Evolutionary conservation across 2,329 filamentous ascomycete species (phyloP).

Genomic region (Rutstroemia sp.): DNA sequence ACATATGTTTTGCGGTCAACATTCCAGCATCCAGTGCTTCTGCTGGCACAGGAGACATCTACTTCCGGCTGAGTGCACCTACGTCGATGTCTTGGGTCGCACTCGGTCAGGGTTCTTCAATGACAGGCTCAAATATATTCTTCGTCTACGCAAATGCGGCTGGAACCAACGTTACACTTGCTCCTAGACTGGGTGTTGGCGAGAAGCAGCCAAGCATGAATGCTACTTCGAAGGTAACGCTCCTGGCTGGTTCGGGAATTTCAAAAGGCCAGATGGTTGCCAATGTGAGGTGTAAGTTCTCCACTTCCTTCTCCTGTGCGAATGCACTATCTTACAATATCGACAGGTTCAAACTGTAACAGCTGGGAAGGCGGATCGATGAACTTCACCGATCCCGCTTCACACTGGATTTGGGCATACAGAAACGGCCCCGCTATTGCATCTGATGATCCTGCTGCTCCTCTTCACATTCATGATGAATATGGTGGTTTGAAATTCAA

Average conservation of each 20-base stretch:
- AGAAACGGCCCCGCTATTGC: slow-evolving; percentile 39
- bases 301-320: background rate
- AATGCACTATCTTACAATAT: slow-evolving; percentile 1
- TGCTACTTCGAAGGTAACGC: slow-evolving; percentile 35
- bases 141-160: slow-evolving; percentile 46
- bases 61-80: slow-evolving; percentile 48
- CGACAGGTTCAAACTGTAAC: slow-evolving; percentile 41
- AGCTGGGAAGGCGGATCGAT: slow-evolving; percentile 45
- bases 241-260: slow-evolving; percentile 48
- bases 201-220: slow-evolving; percentile 37
- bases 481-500: slow-evolving; percentile 38
- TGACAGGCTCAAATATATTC: slow-evolving; percentile 51
- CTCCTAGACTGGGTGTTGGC: slow-evolving; percentile 40
- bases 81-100: slow-evolving; percentile 45
- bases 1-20: slow-evolving; percentile 41
- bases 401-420: slow-evolving; percentile 44
- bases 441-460: slow-evolving; percentile 36
- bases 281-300: slow-evolving; percentile 43
- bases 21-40: slow-evolving; percentile 44
- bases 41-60: slow-evolving; percentile 46
- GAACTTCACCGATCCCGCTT: slow-evolving; percentile 37
- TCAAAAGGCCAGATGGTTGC: slow-evolving; percentile 44
- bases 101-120: slow-evolving; percentile 46
- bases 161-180: slow-evolving; percentile 49
- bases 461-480: slow-evolving; percentile 38